Evolutionary conservation across 352 stramenopile species (phyloP), one percentile per base, ranked within the genome.

Genomic region (Globisporangium lucens): DNA sequence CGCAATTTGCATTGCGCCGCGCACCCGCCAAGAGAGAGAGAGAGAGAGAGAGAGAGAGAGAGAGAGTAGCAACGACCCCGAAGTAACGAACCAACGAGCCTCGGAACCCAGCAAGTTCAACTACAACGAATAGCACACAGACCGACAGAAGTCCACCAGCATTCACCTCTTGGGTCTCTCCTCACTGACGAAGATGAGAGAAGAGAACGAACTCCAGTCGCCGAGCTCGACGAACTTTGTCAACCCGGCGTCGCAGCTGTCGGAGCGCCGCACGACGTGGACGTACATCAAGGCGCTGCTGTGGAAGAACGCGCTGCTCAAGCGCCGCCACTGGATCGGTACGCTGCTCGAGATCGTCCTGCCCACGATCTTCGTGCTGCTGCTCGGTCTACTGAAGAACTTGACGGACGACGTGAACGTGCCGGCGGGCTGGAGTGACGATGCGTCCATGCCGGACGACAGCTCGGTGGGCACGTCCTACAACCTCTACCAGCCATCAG

Each of bases 241-340:
- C 22, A 29, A 29, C 24, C n/a, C n/a, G 8, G 22, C 10, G 10
- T 56, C 51, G 9, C 10, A 15, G 10, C 51, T 56, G 9, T 56
- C 51, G 22, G 9, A 56, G 51, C 22, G 51, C 22, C 22, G 51
- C 51, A 56, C 51, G 51, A 56, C 51, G 51, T 74, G 73, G 66
- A 73, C 58, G 20, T 80, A 75, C 67, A 49, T 81, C 57, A 67
- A 70, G n/a, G 76, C 79, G 46, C 60, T 91, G 64, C 68, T 90
- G 36, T 85, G 79, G 72, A 93, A 93, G 68, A 90, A 90, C 73
- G 82, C 70, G 73, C 52, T 87, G 35, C 74, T 90, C 47, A 93
- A 91, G 73, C 69, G 71, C 35, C 77, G 80, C 24, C 82, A 90
- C 52, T 69, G 61, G 27, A 35, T 89, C 10, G 77, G 66, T 15